Base-by-base conservation (phyloP, 139 green algal species). In the Yamagishiella unicocca region DNA sequence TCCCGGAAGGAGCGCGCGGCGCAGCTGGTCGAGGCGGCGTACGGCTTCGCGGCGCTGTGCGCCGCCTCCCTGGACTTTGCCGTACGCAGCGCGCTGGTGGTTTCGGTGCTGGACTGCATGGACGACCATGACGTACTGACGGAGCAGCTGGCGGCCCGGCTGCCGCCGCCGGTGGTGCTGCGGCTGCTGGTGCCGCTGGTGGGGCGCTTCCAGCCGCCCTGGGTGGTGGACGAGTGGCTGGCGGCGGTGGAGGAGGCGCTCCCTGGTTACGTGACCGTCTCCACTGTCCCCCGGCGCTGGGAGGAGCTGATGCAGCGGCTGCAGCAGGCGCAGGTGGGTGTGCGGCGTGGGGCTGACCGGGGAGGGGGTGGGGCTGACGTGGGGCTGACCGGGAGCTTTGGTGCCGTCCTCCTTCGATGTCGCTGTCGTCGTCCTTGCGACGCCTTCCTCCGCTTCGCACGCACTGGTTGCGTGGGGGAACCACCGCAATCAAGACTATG, bases 91-190 rank as follows among this genome's bases (percentile, higher is more conserved):
- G 80, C 62, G 1, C 43, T 77, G 31, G 80, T 40, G 55, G 42
- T 86, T n/a, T 78, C 62, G 35, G 80, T 50, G 42, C 64, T 86
- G 31, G 80, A 86, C 80, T 86, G 80, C 64, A 64, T 86, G 64
- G 80, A 64, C 31, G 80, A 86, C 42, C 80, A 86, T 61, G 64
- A 77, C 64, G 43, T 10, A 31, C 80, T 86, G 22, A 27, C 42
- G n/a, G 21, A 42, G 1, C 10, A 42, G 22, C 5, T 86, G 43
- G 80, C 64, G 27, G 31, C 33, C 62, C 43, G 64, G 31, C 66
- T 86, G 66, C 80, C 80, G 61, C 0, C 43, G 64, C 22, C 19
- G 80, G 35, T 86, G 64, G 64, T 86, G 31, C 43, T 22, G 64
- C 80, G 64, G 43, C 14, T 86, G 62, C 5, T 86, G 80, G 14